Base-by-base conservation (phyloP, 257 asterid genomes). In the Solanum infundibuliforme region DNA sequence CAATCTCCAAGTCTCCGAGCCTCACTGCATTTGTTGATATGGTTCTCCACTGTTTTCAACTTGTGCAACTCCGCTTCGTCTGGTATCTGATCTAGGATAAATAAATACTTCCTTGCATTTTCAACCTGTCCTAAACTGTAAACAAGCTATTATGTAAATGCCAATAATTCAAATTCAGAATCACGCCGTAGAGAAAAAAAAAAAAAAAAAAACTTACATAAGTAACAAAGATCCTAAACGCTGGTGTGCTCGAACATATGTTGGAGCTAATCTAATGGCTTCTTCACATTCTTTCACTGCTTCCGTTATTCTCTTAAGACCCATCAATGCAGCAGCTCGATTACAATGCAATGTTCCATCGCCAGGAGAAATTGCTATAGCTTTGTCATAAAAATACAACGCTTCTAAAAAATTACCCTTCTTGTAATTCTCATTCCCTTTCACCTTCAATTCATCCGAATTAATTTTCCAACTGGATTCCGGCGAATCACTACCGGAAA, bases 281-380 rank as follows among this genome's bases (percentile, higher is more conserved):
- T 94, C 95, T 87, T 91, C 97, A 72, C 96, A 95, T 87, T 94
- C 98, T 85, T 86, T 90, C 46, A 89, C 92, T 3, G 98, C 97
- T 85, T 94, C 96, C 20, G 35, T 86, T 81, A 92, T 71, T 31
- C 92, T 89, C 86, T 86, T 89, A 29, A 94, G 52, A 18, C 95
- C 94, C 87, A 95, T 93, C 87, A 95, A 89, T 4, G 94, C 94
- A 3, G 97, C 98, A 0, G 98, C 92, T 76, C 93, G 89, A 79
- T 95, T 95, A 87, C 90, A 95, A 79, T 91, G 93, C 87, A 86
- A 94, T 3, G 94, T 90, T 0, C 96, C 92, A 88, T 93, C 94
- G 14, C 87, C 89, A 0, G 98, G 95, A 0, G 90, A 89, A 14
- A 93, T 31, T 8, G 91, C 90, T 27, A 95, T 94, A 7, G 98